phyloP scores from a whole-genome alignment of 495 filamentous ascomycete genomes.

The Viridothelium virens region DNA sequence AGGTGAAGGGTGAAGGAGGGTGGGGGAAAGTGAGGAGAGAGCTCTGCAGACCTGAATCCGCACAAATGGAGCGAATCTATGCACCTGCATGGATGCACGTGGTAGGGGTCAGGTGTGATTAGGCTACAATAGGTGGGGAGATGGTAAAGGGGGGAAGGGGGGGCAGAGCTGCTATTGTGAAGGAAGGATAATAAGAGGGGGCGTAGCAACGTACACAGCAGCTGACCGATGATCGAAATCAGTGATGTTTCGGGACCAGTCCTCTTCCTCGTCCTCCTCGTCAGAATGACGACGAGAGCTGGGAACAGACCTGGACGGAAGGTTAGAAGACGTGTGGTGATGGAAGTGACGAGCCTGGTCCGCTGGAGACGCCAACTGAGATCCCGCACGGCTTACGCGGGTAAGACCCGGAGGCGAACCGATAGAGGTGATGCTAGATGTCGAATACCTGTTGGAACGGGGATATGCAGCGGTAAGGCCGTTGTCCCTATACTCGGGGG shows the following conservation, averaged over 20 bases:
- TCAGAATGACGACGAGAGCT: constrained; percentile 77
- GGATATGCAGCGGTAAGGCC: constrained; percentile 65
- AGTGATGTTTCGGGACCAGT: constrained; percentile 43
- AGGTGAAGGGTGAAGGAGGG: neutral
- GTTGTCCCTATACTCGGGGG: constrained; percentile 82
- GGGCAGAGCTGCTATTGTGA: constrained; percentile 10
- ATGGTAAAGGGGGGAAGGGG: neutral
- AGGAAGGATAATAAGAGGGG: neutral
- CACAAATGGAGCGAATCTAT: neutral
- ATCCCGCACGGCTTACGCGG: constrained; percentile 64
- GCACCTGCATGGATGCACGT: constrained; percentile 1
- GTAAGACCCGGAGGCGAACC: constrained; percentile 65
- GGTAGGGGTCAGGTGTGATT: neutral
- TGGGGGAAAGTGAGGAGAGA: neutral
- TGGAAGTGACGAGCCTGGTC: constrained; percentile 44
- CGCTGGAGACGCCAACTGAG: constrained; percentile 58
- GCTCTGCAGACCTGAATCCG: neutral
- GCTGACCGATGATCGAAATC: constrained; percentile 47
- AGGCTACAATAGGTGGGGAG: neutral
- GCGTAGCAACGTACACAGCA: constrained; percentile 51
- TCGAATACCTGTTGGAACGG: constrained; percentile 74
- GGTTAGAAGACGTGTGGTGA: constrained; percentile 43
- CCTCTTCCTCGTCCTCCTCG: constrained; percentile 64
- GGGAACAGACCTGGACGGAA: constrained; percentile 76
- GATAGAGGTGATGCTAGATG: constrained; percentile 56